Evolutionary conservation across 495 filamentous ascomycete genomes (phyloP).

Genomic region (Talaromyces nanjingensis): DNA sequence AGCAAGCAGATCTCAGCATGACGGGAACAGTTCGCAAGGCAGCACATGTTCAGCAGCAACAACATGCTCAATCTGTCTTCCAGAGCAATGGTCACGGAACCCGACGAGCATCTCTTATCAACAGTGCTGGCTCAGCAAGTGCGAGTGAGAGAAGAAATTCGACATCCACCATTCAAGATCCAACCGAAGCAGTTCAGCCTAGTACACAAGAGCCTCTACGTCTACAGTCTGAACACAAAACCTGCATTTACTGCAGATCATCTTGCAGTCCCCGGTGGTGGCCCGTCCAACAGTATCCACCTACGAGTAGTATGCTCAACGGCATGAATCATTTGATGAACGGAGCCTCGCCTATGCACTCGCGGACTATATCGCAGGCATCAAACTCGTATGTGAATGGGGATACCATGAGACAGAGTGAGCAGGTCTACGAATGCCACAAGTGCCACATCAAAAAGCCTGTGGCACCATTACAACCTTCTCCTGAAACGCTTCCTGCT

Average conservation of each 20-base stretch:
- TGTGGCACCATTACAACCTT: conserved; percentile 19
- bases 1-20: conserved; percentile 84
- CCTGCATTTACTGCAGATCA: conserved; percentile 34
- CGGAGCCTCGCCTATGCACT: conserved; percentile 25
- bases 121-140: conserved; percentile 19
- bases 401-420: conserved; percentile 16
- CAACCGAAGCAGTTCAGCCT: conserved; percentile 29
- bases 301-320: conserved; percentile 12
- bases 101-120: conserved; percentile 34
- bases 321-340: conserved; percentile 25
- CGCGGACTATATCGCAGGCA: conserved; percentile 18
- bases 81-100: conserved; percentile 21
- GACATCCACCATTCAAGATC: conserved; percentile 21
- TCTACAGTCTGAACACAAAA: conserved; percentile 16
- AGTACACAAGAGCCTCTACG: conserved; percentile 25
- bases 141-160: conserved; percentile 25
- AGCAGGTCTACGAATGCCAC: conserved; percentile 38
- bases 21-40: conserved; percentile 92
- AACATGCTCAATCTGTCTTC: conserved; percentile 22
- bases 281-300: conserved; percentile 22
- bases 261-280: conserved; percentile 39
- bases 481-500: conserved; percentile 17
- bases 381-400: conserved; percentile 27
- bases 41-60: conserved; percentile 49
- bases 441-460: conserved; percentile 44